Base-by-base conservation (phyloP, 2,329 filamentous ascomycete genomes). In the Helicocarpus griseus region DNA sequence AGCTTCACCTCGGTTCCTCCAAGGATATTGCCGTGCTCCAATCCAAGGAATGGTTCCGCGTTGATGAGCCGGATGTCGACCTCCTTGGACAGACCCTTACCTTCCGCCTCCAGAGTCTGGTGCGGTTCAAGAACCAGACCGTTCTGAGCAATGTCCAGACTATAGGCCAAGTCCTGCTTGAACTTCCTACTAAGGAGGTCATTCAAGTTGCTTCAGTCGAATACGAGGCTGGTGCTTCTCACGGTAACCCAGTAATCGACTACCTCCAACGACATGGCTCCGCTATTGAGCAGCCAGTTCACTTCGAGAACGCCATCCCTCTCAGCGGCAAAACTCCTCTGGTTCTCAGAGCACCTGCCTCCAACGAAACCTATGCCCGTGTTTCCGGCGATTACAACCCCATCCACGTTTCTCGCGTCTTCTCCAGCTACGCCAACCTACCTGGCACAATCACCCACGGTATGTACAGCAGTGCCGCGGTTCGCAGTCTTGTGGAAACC, bases 341-440 rank as follows among this genome's bases (percentile, higher is more conserved):
- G 55, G 82, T 86, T 58, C 79, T 98, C 49, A 90, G 89, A 65
- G 91, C 93, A 5, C 93, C 93, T 51, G 86, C 90, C 17, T 95
- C 90, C 52, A 98, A 98, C 73, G 93, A 98, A 77, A 95, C 88
- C 28, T 98, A 98, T 64, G 94, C 93, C 56, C 87, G 89, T 59
- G 93, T 98, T 17, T 98, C 94, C 48, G 93, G 93, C 44, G 93
- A 98, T 69, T 98, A 89, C 80, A 98, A 98, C 72, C 93, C 93
- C 22, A 98, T 98, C 56, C 93, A 98, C 77, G 93, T 98, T 41
- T 96, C 93, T 11, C 86, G 93, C 52, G 89, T 96, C 51, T 98
- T 98, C 73, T 87, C 93, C 29, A 89, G 83, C 72, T 98, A 97
- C 63, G 94, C 93, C 67, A 93, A 90, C 68, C 79, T 98, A 14